Percentiles rank a stretch among this genome's conserved stretches.
These are phyloP conservation scores for Neoboletus magnificus DNA, from an alignment of 768 basidiomycete genomes.

Conservation along the genomic window DNA sequence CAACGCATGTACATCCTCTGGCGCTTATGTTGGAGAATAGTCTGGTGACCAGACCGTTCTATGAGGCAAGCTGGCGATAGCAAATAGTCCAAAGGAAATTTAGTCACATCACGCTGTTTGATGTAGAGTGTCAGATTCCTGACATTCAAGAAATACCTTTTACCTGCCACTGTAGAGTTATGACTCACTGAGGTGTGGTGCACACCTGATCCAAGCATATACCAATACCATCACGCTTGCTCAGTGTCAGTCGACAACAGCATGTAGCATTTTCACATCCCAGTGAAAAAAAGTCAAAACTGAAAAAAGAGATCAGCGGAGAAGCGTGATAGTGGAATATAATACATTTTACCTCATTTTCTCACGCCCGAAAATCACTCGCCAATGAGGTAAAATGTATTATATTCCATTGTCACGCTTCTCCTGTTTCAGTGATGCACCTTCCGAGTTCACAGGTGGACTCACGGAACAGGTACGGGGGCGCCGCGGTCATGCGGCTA, in stretches of 20 bases:
- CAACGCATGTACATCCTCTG: neutral
- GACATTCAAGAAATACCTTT: neutral
- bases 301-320: neutral
- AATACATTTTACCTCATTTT: too few species aligned
- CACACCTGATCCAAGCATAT: neutral
- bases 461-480: neutral
- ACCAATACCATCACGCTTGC: neutral
- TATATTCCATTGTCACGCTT: too few species aligned
- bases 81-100: neutral
- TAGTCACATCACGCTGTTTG: neutral
- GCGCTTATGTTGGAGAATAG: neutral
- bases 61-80: neutral
- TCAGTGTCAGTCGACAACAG: neutral
- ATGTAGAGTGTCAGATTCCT: neutral
- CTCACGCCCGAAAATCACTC: too few species aligned
- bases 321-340: too few species aligned
- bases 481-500: neutral
- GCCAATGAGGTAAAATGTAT: too few species aligned
- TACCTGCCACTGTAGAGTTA: neutral
- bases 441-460: neutral
- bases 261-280: neutral
- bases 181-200: neutral
- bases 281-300: neutral
- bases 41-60: too few species aligned
- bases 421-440: too few species aligned